Conservation (phyloP, 1,139 yeast species). For the Debaryomyces subglobosus region DNA sequence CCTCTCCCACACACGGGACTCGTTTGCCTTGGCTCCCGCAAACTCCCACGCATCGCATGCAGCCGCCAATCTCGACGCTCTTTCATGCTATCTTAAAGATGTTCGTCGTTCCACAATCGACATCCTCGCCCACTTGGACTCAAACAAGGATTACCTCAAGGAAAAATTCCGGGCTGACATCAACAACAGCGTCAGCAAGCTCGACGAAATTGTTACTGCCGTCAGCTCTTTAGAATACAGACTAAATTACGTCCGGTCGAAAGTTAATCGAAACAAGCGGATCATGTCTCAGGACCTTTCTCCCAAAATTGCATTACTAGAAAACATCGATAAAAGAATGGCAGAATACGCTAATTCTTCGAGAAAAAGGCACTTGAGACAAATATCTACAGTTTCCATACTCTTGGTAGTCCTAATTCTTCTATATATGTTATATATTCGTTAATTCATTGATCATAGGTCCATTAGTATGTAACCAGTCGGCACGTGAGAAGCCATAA, state of each 20-base stretch:
- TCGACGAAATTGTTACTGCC: constrained; percentile 30
- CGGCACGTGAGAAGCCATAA: background rate
- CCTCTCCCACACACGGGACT: constrained; percentile 17
- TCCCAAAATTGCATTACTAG: constrained; percentile 37
- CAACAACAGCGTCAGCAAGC: constrained; percentile 29
- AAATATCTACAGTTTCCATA: constrained; percentile 26
- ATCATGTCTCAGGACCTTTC: constrained; percentile 31
- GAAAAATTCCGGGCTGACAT: constrained; percentile 30
- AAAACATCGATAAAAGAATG: constrained; percentile 32
- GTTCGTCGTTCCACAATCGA: constrained; percentile 14
- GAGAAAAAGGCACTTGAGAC: constrained; percentile 32
- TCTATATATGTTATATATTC: constrained; percentile 4
- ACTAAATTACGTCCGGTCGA: constrained; percentile 26
- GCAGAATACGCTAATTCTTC: constrained; percentile 28
- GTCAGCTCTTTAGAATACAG: constrained; percentile 33
- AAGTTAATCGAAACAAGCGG: constrained; percentile 31
- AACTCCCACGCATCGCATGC: background rate
- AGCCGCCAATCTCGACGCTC: constrained; percentile 4
- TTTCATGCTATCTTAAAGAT: constrained; percentile 15
- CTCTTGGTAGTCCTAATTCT: constrained; percentile 26
- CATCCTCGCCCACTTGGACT: constrained; percentile 18
- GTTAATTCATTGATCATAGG: background rate
- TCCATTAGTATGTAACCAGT: background rate
- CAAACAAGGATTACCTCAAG: constrained; percentile 21
- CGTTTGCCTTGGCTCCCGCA: background rate